A percentile compares a stretch with the other conserved stretches of the same genome.
These are phyloP conservation scores for Chrysoporthe cubensis DNA, from an alignment of 2,329 filamentous ascomycete genomes.

Conservation along the genomic window DNA sequence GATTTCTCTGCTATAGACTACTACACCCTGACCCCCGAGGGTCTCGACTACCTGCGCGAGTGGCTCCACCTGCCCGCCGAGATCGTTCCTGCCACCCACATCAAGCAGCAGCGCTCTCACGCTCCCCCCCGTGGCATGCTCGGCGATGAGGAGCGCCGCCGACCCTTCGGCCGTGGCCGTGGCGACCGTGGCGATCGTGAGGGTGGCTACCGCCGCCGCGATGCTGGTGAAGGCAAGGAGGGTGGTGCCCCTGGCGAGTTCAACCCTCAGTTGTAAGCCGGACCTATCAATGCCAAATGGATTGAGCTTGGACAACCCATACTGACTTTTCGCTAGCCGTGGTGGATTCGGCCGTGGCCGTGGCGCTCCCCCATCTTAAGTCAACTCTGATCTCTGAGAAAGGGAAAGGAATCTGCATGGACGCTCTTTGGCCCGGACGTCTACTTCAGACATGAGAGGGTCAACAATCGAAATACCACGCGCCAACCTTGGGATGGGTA, in stretches of 20 bases:
- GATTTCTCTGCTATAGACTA: slow-evolving; percentile 62
- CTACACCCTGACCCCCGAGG: slow-evolving; percentile 99
- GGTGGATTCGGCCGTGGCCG: slow-evolving; percentile 89
- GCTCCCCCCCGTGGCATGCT: slow-evolving; percentile 98
- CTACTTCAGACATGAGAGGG: slow-evolving; percentile 30
- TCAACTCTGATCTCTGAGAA: slow-evolving; percentile 42
- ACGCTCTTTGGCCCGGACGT: slow-evolving; percentile 28
- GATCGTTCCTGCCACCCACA: slow-evolving; percentile 99
- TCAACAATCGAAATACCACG: slow-evolving; percentile 33
- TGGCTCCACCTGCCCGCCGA: slow-evolving; percentile 99
- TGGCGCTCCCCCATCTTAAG: slow-evolving; percentile 73
- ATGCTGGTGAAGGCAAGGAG: slow-evolving; percentile 86
- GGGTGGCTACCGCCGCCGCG: slow-evolving; percentile 91
- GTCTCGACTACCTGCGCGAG: slow-evolving; percentile 99
- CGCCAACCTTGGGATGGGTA: slow-evolving; percentile 36
- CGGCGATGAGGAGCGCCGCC: slow-evolving; percentile 78
- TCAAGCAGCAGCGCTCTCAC: slow-evolving; percentile 99
- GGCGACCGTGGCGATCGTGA: slow-evolving; percentile 78
- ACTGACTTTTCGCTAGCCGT: slow-evolving; percentile 58
- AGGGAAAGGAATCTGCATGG: slow-evolving; percentile 28
- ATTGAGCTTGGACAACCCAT: slow-evolving; percentile 40
- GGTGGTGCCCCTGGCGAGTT: slow-evolving; percentile 91
- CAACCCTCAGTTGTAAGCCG: slow-evolving; percentile 80
- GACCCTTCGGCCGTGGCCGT: slow-evolving; percentile 75
- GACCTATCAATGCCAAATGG: slow-evolving; percentile 17